Evolutionary conservation across 176 grass and related monocot species (phyloP).

Genomic region (Dendrocalamus sinicus): DNA sequence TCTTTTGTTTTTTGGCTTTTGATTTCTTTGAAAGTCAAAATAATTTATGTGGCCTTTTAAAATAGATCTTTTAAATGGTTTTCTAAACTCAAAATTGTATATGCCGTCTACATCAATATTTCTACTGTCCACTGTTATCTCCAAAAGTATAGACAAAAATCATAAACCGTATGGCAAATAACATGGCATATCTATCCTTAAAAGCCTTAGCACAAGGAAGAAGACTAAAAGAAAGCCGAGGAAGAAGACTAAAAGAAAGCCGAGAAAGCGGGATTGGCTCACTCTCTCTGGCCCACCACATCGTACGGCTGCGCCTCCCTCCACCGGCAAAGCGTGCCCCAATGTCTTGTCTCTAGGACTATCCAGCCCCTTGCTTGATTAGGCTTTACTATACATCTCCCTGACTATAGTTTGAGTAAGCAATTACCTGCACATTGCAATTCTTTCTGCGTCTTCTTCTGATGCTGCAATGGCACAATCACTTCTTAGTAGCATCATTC

Average conservation of each 20-base stretch:
- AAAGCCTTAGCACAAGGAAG: conserved; percentile 49
- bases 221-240: conserved; percentile 51
- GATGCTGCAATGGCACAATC: not conserved
- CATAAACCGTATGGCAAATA: no score
- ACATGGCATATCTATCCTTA: not conserved
- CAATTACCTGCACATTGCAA: conserved; percentile 28
- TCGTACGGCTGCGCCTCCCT: conserved; percentile 58
- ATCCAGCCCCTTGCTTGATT: conserved; percentile 29
- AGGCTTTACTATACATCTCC: conserved; percentile 6
- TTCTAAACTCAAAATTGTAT: no score
- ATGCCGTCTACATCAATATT: no score
- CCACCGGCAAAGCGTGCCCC: conserved; percentile 57
- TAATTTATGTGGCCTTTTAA: no score
- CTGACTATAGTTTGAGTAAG: not conserved
- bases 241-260: conserved; percentile 55
- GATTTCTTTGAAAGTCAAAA: no score
- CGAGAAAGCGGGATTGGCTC: conserved; percentile 43
- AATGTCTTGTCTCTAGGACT: conserved; percentile 57
- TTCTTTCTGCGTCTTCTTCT: not conserved
- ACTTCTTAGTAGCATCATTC: not conserved
- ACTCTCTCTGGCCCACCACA: conserved; percentile 22
- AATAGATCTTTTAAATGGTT: no score
- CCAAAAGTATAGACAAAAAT: no score
- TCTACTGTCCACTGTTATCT: no score
- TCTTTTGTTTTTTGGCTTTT: no score